Evolutionary conservation across 164 flowering plant species (phyloP), one percentile per base, ranked within the genome.

Genomic region (Annona cherimola): DNA sequence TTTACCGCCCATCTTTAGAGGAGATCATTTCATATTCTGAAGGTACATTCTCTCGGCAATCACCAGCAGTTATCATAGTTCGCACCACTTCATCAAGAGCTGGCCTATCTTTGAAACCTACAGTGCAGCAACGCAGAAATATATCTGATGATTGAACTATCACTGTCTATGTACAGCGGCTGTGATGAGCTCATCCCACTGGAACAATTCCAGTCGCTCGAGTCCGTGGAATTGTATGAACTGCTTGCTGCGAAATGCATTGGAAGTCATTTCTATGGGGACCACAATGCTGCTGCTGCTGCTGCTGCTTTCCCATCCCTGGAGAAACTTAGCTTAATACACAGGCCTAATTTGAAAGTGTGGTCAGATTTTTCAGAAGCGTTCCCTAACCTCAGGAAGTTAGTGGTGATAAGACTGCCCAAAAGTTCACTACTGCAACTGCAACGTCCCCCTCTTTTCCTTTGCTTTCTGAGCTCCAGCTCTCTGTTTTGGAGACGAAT

Each of bases 181-280:
- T 78, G 79, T 18, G 18, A 46, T 3, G 12, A 11, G 0, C 67
- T 78, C 2, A 79, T 79, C 2, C 54, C 70, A 18, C 43, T 81
- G 1, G 79, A 79, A 14, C 65, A 73, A 11, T 71, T 78, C 41
- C 78, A 77, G 1, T 40, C n/a, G 4, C 76, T 75, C 6, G 70
- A 70, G 66, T 11, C 42, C 57, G 9, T 50, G 57, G 9, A 16
- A 9, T 8, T 50, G 14, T 7, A 1, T 5, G 57, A 16, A 50
- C 9, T 50, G 57, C 1, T 8, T 50, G 57, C 57, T 50, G 7
- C 14, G 57, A 50, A 50, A 50, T 50, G 14, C 14, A 50, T 50
- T 11, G 57, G 9, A 11, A 50, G 14, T 16, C 57, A 50, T 7
- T 50, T 50, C 57, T 50, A 5, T 50, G 50, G 1, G 35, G 35